Evolutionary conservation across 2,329 filamentous ascomycete genomes (phyloP).

Genomic region (Colletotrichum sojae): DNA sequence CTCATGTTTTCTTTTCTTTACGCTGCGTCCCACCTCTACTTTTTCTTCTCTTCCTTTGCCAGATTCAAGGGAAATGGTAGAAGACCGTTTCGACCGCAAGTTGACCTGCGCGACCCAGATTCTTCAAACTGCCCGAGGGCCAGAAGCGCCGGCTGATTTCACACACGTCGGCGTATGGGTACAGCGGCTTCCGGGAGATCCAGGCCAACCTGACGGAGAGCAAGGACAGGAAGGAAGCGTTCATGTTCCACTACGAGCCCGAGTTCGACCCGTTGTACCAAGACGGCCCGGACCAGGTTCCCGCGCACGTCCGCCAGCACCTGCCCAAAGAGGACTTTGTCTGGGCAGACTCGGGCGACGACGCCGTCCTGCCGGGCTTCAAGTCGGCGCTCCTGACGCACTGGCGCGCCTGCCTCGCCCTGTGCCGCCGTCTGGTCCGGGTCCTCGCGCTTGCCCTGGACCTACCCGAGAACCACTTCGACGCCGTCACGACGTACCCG

Average conservation of each 20-base stretch:
- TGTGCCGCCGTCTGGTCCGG: slow-evolving; percentile 43
- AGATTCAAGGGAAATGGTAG: neutral
- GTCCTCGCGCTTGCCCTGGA: slow-evolving; percentile 44
- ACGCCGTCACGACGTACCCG: slow-evolving; percentile 39
- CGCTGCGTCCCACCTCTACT: too few relatives aligned
- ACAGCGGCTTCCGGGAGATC: slow-evolving; percentile 33
- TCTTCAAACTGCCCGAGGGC: slow-evolving; percentile 49
- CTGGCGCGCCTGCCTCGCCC: slow-evolving; percentile 50
- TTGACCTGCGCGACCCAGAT: slow-evolving; percentile 12
- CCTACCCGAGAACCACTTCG: slow-evolving; percentile 42
- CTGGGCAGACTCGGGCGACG: slow-evolving; percentile 44
- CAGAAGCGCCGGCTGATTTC: slow-evolving; percentile 47
- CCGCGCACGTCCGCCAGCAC: slow-evolving; percentile 33
- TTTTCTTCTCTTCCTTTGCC: neutral
- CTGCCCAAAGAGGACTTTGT: slow-evolving; percentile 39
- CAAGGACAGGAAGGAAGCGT: slow-evolving; percentile 47
- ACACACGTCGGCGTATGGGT: slow-evolving; percentile 43
- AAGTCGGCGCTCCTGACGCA: slow-evolving; percentile 59
- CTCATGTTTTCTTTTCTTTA: too few relatives aligned
- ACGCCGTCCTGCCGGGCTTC: slow-evolving; percentile 53
- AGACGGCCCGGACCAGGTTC: slow-evolving; percentile 21
- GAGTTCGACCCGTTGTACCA: slow-evolving; percentile 53
- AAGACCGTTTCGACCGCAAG: neutral
- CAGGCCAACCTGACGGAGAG: slow-evolving; percentile 45
- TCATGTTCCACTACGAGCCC: slow-evolving; percentile 55